Conservation (phyloP, 2,329 filamentous ascomycete species). For the Nemania diffusa region DNA sequence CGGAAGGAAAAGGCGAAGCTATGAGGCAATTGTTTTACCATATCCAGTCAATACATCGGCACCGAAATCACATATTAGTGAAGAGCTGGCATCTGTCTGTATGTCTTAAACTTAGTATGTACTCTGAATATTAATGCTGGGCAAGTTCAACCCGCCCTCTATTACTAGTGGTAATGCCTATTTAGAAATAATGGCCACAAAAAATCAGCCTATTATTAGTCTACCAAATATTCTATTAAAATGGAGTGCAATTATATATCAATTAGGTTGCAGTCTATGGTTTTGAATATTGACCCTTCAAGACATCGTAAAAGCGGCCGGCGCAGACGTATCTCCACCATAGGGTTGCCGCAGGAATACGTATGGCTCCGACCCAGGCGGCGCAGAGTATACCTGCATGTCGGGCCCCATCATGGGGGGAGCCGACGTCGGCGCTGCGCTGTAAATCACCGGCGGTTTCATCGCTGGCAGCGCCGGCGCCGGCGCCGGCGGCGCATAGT, state of each 20-base stretch:
- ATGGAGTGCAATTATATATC: not conserved
- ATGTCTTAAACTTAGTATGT: not conserved
- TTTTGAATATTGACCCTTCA: not conserved
- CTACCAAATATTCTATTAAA: not conserved
- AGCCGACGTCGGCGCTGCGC: not conserved
- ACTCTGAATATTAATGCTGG: not conserved
- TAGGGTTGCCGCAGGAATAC: not conserved
- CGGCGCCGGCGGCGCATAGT: not conserved
- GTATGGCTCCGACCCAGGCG: not conserved
- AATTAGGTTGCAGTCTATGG: not conserved
- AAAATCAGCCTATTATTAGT: not conserved
- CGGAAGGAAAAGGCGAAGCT: conserved; percentile 56
- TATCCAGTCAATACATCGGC: not conserved
- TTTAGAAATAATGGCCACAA: not conserved
- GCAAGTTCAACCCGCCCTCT: not conserved
- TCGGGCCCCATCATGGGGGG: not conserved
- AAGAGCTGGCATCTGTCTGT: not conserved
- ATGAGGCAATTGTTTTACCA: conserved; percentile 37
- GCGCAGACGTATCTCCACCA: conserved; percentile 11
- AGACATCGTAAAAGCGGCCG: not conserved
- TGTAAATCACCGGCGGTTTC: not conserved
- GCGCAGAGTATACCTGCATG: not conserved
- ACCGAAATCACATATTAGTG: not conserved
- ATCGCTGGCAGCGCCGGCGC: too few species aligned
- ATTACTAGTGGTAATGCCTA: not conserved